Evolutionary conservation across 169 alveolate genomes (phyloP), one percentile per base, ranked within the genome.

Genomic region (Cryptosporidium tyzzeri): DNA sequence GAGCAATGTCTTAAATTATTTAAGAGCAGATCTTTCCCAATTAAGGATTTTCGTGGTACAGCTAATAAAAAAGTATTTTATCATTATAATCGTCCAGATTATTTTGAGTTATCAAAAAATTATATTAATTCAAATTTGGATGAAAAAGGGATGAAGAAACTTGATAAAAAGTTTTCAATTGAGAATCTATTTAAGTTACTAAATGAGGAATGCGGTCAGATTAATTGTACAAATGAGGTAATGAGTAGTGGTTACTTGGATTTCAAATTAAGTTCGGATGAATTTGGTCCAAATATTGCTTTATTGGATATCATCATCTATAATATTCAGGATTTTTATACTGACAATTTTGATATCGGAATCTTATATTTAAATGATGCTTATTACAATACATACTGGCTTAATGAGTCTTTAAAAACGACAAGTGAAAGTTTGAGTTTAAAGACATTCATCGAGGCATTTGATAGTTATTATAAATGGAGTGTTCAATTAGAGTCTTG

Each of bases 261-360:
- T 10, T 69, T 33, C 9, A 37, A 18, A 18, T 16, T 45, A 33
- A 31, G 53, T 50, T 71, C 85, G 16, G 37, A 71, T 29, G 48
- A 71, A 4, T 71, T 71, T 51, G 85, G 85, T 14, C 85, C 85
- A 16, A 71, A 71, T 44, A 35, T 71, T 39, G 85, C 85, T 50
- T 55, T 71, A 14, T 50, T 71, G 21, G 85, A 71, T 48, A 26
- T 71, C 50, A 51, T 71, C 16, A 21, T 71, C 10, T 71, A 71
- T 35, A 69, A 69, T 23, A 10, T 26, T 31, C 41, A n/a, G 4
- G 50, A 18, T n/a, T n/a, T 33, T 12, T 8, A 65, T 6, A 16
- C 55, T 12, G 29, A 44, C 61, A 23, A 70, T 37, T 1, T 45
- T 10, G 41, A 44, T 23, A 44, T 26, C 18, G 85, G 53, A 18